Evolutionary conservation across 2,329 filamentous ascomycete species (phyloP), one percentile per base, ranked within the genome.

Genomic region (Aspergillus thermomutatus): DNA sequence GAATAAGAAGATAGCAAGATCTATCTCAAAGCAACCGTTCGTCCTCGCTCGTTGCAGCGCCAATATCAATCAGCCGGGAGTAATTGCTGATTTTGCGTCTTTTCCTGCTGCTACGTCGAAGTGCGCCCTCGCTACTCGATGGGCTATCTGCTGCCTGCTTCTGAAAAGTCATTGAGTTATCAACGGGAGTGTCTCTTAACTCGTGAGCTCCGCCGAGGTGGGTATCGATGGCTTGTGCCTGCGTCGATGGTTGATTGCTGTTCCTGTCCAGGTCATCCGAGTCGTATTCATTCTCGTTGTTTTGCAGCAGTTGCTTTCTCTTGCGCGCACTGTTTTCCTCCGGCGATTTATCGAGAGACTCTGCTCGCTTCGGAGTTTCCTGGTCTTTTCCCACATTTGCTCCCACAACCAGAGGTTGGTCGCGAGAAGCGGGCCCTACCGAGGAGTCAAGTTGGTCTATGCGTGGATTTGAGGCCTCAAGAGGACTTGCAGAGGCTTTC

Each of bases 31-130:
- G 21, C 21, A 26, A 14, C 21, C 19, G 43, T 14, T 66, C 64
- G 37, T 65, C 57, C 40, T 60, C 63, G 19, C 62, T 66, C 19
- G 62, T 62, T 14, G 60, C 57, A 2, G 59, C 61, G 19, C 68
- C 67, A 52, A 72, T 60, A 55, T 71, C 68, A 52, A 72, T 64
- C 19, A 68, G 62, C 34, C 65, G 61, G n/a, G 57, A 57, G 47
- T 65, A 68, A 48, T 71, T 71, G 63, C 70, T 72, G 28, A 70
- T 66, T 53, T 70, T 72, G 52, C 68, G 66, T 37, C 59, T 64
- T 57, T 69, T 70, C 31, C 62, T 57, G 19, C 50, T 52, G 47
- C 64, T 66, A 19, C 62, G 61, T 23, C 62, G 60, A 23, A 57
- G 52, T 46, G 43, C 3, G n/a, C 45, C 52, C 10, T 55, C 56